These are phyloP conservation scores for Apiospora phragmitis DNA, from an alignment of 2,329 filamentous ascomycete species.

Conservation along the genomic window DNA sequence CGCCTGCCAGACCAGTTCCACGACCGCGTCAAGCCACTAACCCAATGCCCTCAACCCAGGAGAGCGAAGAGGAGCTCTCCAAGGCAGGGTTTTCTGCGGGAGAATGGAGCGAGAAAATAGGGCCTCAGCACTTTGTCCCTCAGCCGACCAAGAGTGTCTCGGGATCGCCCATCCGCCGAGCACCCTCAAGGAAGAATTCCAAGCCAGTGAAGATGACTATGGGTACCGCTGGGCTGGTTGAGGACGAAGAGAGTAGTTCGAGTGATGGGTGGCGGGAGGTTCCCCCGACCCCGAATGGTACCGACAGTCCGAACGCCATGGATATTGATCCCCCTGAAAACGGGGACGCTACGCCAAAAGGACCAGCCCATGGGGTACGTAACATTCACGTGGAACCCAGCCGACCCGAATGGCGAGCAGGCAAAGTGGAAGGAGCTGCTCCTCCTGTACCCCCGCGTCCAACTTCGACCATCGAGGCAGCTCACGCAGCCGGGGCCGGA, in stretches of 20 bases:
- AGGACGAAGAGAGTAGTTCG: constrained; percentile 47
- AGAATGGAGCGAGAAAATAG: constrained; percentile 56
- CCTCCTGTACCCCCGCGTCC: constrained; percentile 21
- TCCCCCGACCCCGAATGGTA: constrained; percentile 19
- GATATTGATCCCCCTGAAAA: constrained; percentile 59
- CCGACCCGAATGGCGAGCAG: constrained; percentile 59
- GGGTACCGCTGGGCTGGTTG: constrained; percentile 45
- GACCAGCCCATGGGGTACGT: constrained; percentile 39
- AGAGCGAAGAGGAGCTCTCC: constrained; percentile 26
- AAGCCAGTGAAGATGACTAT: constrained; percentile 56
- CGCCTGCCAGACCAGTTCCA: constrained; percentile 16
- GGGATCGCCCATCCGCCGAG: constrained; percentile 43
- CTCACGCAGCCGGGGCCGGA: constrained; percentile 24
- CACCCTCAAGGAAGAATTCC: constrained; percentile 48
- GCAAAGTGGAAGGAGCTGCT: constrained; percentile 39
- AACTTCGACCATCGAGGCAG: constrained; percentile 22
- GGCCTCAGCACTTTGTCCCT: constrained; percentile 55
- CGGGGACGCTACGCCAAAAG: constrained; percentile 27
- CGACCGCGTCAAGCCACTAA: constrained; percentile 15
- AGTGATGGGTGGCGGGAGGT: constrained; percentile 36
- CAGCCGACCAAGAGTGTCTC: constrained; percentile 39
- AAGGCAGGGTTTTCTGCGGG: constrained; percentile 47
- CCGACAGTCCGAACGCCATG: constrained; percentile 60
- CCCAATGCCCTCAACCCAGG: constrained; percentile 23
- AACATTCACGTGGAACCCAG: constrained; percentile 61